phyloP scores from a whole-genome alignment of 331 rosid species.

The Cydonia oblonga region DNA sequence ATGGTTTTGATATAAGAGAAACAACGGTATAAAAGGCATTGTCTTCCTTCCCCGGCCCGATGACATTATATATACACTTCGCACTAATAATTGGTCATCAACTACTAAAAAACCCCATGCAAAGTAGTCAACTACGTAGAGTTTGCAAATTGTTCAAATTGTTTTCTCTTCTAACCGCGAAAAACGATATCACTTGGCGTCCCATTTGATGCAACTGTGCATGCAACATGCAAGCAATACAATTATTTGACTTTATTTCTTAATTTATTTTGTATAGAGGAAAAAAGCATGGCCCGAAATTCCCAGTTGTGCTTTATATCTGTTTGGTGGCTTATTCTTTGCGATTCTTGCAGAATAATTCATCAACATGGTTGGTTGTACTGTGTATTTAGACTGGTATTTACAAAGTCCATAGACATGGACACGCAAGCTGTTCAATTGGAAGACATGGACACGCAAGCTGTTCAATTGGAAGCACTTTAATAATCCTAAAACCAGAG shows the following conservation, averaged over 20 bases:
- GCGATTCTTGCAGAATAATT: neutral
- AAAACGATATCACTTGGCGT: neutral
- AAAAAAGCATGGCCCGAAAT: neutral
- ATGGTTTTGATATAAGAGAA: too few species aligned
- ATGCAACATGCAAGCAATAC: neutral
- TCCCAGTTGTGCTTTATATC: neutral
- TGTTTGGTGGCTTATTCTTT: neutral
- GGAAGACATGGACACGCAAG: neutral
- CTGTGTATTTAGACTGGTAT: neutral
- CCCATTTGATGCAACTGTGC: neutral
- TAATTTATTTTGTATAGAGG: neutral
- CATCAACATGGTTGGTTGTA: neutral
- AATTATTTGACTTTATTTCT: neutral
- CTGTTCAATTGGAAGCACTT: neutral
- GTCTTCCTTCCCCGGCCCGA: too few species aligned
- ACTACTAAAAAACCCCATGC: too few species aligned
- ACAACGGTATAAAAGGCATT: too few species aligned
- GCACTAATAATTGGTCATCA: too few species aligned
- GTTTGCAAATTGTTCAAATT: too few species aligned
- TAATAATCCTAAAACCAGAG: neutral
- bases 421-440: neutral
- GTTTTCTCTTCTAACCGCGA: neutral
- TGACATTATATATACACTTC: too few species aligned
- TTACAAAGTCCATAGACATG: neutral
- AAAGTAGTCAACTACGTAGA: too few species aligned